A percentile compares a stretch with the other conserved stretches of the same genome.
Evolutionary conservation across 2,329 filamentous ascomycete species (phyloP).

Genomic region (Magnaporthiopsis rhizophila): DNA sequence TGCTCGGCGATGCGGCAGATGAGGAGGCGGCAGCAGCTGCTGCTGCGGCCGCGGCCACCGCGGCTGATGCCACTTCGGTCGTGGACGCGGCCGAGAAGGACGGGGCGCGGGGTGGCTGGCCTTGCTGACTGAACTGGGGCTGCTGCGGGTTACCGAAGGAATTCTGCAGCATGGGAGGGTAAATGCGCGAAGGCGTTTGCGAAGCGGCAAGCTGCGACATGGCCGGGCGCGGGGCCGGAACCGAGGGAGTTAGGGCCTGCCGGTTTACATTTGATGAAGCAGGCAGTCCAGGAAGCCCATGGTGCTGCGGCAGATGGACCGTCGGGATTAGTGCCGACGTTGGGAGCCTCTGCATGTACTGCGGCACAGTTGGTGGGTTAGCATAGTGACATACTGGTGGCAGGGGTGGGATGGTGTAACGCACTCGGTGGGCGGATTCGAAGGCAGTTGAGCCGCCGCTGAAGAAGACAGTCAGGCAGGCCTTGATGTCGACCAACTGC

Average conservation of each 20-base stretch:
- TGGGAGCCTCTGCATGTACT: neutral
- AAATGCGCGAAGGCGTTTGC: neutral
- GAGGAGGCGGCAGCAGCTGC: neutral
- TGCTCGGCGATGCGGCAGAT: neutral
- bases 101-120: neutral
- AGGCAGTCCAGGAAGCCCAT: neutral
- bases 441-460: constrained; percentile 4
- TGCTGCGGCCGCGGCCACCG: neutral
- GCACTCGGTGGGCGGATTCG: too few species aligned
- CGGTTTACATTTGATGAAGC: neutral
- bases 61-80: neutral
- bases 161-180: neutral
- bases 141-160: neutral
- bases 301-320: neutral
- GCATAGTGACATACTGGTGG: too few species aligned
- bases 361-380: too few species aligned
- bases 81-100: neutral
- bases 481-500: constrained; percentile 25
- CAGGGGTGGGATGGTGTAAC: too few species aligned
- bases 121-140: neutral
- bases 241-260: too few species aligned
- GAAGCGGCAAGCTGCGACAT: neutral
- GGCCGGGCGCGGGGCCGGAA: neutral
- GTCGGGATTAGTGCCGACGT: neutral
- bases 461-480: constrained; percentile 18